Evolutionary conservation across 2,329 filamentous ascomycete species (phyloP).

Genomic region (Pseudofabraea citricarpa): DNA sequence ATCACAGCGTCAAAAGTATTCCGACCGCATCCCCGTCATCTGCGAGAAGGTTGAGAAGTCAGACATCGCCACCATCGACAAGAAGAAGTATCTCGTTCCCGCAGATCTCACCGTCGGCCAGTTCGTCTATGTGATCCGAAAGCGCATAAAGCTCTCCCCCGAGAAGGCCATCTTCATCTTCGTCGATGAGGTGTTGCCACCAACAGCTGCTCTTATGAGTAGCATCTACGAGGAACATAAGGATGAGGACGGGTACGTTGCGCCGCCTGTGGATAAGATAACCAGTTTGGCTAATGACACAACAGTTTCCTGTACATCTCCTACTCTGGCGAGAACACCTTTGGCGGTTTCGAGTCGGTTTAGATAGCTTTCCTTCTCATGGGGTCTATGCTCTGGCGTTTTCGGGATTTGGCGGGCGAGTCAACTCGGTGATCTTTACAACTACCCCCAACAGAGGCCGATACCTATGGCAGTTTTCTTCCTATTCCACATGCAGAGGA

Average conservation of each 20-base stretch:
- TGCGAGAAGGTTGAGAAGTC: constrained; percentile 99
- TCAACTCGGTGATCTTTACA: background rate
- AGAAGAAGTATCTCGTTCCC: constrained; percentile 99
- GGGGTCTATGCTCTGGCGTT: constrained; percentile 8
- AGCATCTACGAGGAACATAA: constrained; percentile 99
- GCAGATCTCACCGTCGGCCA: constrained; percentile 97
- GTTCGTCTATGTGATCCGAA: constrained; percentile 99
- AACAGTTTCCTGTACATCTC: constrained; percentile 83
- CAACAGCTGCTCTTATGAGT: constrained; percentile 96
- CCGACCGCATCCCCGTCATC: constrained; percentile 97
- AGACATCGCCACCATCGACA: constrained; percentile 99
- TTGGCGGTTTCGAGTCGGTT: constrained; percentile 61
- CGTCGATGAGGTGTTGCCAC: constrained; percentile 95
- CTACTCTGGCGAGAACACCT: constrained; percentile 98
- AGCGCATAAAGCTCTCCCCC: constrained; percentile 98
- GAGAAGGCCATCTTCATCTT: constrained; percentile 99
- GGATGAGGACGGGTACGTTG: constrained; percentile 58
- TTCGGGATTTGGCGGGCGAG: constrained; percentile 3
- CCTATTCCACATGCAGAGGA: background rate
- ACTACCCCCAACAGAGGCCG: background rate
- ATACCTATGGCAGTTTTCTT: constrained; percentile 4
- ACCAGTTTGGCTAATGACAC: background rate
- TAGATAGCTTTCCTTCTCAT: constrained; percentile 4
- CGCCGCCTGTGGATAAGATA: constrained; percentile 1
- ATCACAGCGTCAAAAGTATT: constrained; percentile 80